Evolutionary conservation across 371 early-diverging fungal species (phyloP).

Genomic region (Apophysomyces variabilis): DNA sequence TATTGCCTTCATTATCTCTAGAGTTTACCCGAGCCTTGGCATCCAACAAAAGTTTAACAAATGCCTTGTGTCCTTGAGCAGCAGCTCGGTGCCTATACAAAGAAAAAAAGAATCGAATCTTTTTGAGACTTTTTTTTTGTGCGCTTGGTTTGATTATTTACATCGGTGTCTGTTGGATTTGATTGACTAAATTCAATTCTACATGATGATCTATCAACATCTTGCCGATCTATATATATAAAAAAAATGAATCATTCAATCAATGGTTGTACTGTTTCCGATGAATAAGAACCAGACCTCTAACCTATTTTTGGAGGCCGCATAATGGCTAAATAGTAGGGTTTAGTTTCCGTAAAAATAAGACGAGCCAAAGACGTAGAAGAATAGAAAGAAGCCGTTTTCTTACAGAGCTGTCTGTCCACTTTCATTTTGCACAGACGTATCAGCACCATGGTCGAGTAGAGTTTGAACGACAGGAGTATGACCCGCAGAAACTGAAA

Average conservation of each 20-base stretch:
- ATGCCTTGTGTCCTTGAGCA: conserved; percentile 47
- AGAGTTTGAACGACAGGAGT: conserved; percentile 45
- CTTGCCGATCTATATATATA: conserved; percentile 30
- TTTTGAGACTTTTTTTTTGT: too few species aligned
- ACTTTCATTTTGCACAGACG: conserved; percentile 52
- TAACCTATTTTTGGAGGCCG: conserved; percentile 58
- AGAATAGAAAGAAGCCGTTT: too few species aligned
- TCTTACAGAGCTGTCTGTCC: conserved; percentile 61
- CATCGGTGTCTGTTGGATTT: conserved; percentile 59
- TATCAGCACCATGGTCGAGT: conserved; percentile 51
- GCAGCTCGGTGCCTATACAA: conserved; percentile 58
- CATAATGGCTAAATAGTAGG: conserved; percentile 49
- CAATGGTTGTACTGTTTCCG: conserved; percentile 1
- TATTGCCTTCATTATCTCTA: conserved; percentile 55
- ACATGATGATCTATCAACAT: conserved; percentile 50
- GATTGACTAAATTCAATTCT: conserved; percentile 47
- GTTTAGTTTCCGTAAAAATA: too few species aligned
- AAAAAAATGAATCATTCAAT: background rate
- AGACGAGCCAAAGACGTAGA: conserved; percentile 6
- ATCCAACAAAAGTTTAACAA: conserved; percentile 48
- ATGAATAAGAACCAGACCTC: conserved; percentile 25
- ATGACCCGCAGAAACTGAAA: conserved; percentile 60
- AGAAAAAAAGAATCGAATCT: background rate
- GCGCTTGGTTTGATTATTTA: conserved; percentile 23
- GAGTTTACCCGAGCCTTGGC: conserved; percentile 53